Conservation (phyloP, 257 asterid genomes). For the Salvia hispanica region DNA sequence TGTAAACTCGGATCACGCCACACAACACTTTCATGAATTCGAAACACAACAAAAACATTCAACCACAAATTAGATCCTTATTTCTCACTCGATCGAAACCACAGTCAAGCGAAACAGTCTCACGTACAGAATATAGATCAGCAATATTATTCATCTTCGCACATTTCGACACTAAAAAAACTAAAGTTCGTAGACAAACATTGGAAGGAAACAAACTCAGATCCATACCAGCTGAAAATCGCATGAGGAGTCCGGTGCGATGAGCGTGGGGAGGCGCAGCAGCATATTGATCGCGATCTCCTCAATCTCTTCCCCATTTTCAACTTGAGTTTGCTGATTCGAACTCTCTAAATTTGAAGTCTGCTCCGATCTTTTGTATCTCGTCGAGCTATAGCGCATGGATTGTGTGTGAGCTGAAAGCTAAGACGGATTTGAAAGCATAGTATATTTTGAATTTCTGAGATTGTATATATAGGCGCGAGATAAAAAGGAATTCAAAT, state of each 20-base stretch:
- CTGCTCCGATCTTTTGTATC: too few species aligned
- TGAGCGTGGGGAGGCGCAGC: constrained; percentile 80
- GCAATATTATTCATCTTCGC: constrained; percentile 9
- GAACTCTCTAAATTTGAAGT: too few species aligned
- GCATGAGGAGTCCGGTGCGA: constrained; percentile 51
- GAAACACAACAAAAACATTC: constrained; percentile 4
- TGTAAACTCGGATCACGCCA: constrained; percentile 17
- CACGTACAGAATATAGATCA: constrained; percentile 22
- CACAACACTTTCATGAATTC: not conserved
- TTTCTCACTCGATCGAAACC: constrained; percentile 14
- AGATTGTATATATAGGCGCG: constrained; percentile 36
- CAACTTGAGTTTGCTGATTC: not conserved
- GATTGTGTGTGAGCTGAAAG: too few species aligned
- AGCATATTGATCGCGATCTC: constrained; percentile 63
- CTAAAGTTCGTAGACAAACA: not conserved
- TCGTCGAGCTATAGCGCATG: too few species aligned
- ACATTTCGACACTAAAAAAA: not conserved
- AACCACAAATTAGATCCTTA: constrained; percentile 15
- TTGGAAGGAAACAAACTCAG: not conserved
- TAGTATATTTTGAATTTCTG: constrained; percentile 25
- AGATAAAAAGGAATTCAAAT: constrained; percentile 30
- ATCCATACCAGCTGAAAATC: constrained; percentile 67
- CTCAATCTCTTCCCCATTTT: constrained; percentile 86
- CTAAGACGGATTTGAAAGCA: not conserved
- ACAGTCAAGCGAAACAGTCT: constrained; percentile 16